Conservation (phyloP, 768 basidiomycete species). For the Trametes sanguinea region DNA sequence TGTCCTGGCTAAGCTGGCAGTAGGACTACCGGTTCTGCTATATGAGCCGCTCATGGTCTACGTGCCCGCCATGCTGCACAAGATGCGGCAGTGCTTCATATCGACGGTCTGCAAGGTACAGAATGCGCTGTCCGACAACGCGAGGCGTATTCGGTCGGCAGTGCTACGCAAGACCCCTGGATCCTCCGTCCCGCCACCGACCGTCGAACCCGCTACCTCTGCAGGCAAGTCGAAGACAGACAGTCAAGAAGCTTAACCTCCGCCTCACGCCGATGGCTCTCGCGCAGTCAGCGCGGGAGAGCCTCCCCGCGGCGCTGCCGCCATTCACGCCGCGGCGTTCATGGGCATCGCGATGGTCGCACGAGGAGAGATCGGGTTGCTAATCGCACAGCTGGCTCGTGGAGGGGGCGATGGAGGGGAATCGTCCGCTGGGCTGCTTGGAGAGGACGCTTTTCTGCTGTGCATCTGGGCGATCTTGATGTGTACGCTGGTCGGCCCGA, state of each 20-base stretch:
- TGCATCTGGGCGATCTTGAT: conserved; percentile 48
- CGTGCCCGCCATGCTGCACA: not conserved
- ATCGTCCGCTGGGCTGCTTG: conserved; percentile 29
- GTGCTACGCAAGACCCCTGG: not conserved
- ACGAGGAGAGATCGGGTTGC: conserved; percentile 68
- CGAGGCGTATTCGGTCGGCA: not conserved
- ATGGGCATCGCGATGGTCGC: conserved; percentile 57
- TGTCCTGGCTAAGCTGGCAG: conserved; percentile 50
- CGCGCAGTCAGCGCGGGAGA: not conserved
- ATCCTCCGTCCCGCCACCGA: too few relatives aligned
- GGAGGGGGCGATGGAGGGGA: not conserved
- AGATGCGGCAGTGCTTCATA: not conserved
- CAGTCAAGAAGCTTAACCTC: not conserved
- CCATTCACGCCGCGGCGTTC: conserved; percentile 23
- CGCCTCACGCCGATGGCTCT: not conserved
- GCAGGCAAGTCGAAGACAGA: not conserved
- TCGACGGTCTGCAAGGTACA: not conserved
- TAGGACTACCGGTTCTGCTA: conserved; percentile 47
- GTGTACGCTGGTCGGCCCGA: conserved; percentile 44
- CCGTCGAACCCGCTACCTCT: too few relatives aligned
- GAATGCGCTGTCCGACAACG: too few relatives aligned
- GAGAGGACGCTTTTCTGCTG: conserved; percentile 43
- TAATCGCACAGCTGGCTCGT: conserved; percentile 51
- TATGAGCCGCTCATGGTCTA: conserved; percentile 15
- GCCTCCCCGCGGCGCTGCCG: not conserved